Percentiles rank a stretch among this genome's conserved stretches.
phyloP scores from a whole-genome alignment of 495 filamentous ascomycete genomes.

The Lasiosphaeria hispida region DNA sequence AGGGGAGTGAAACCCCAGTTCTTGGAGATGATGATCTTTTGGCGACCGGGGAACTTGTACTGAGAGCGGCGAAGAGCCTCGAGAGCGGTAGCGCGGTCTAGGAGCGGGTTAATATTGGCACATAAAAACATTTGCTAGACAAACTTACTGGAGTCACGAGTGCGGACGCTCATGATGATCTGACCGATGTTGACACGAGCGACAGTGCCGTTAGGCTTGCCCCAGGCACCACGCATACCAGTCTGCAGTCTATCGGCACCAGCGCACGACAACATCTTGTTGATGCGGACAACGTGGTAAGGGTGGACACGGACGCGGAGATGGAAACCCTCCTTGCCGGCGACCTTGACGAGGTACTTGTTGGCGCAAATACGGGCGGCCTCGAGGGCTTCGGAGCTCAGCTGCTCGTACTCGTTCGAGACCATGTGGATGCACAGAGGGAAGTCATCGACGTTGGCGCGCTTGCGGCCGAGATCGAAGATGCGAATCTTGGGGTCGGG shows the following conservation, averaged over 20 bases:
- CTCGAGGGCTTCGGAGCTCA: conserved; percentile 97
- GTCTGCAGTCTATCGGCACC: conserved; percentile 99
- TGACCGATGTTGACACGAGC: conserved; percentile 99
- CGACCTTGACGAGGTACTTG: conserved; percentile 97
- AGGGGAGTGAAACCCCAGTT: conserved; percentile 99
- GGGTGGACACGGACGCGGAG: conserved; percentile 97
- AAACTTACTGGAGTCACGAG: conserved; percentile 76
- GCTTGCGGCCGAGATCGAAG: conserved; percentile 99
- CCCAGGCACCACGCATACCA: conserved; percentile 99
- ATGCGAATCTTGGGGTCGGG: conserved; percentile 99
- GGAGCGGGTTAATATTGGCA: conserved; percentile 24
- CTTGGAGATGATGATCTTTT: conserved; percentile 99
- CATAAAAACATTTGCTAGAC: not conserved
- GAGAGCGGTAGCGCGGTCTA: conserved; percentile 85
- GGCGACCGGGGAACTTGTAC: conserved; percentile 99
- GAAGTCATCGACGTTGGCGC: conserved; percentile 97
- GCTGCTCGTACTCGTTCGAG: conserved; percentile 99
- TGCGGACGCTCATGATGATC: conserved; percentile 94
- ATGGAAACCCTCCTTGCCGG: conserved; percentile 99
- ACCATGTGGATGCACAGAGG: conserved; percentile 96
- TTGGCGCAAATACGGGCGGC: conserved; percentile 99
- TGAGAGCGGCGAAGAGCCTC: conserved; percentile 97
- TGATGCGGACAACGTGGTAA: conserved; percentile 99
- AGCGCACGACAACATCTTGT: conserved; percentile 99
- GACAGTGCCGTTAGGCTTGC: conserved; percentile 96